Conservation (phyloP, 768 basidiomycete species). For the Leccinum boreale region DNA sequence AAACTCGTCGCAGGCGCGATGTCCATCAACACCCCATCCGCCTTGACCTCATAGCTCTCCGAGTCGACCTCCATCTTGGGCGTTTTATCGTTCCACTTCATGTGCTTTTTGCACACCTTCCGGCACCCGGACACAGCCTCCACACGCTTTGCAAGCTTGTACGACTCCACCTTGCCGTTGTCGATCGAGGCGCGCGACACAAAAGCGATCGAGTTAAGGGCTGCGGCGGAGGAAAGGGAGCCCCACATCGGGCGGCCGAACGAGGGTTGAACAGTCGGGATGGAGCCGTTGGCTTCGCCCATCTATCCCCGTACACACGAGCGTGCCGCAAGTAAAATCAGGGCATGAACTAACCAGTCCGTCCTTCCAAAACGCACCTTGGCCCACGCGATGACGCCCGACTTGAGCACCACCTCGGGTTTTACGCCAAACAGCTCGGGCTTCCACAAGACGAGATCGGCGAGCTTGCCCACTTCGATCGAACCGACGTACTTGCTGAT, state of each 20-base stretch:
- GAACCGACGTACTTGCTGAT: constrained; percentile 87
- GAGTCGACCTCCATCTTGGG: constrained; percentile 90
- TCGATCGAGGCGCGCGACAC: constrained; percentile 73
- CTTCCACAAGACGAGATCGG: constrained; percentile 95
- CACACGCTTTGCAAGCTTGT: constrained; percentile 66
- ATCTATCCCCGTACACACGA: constrained; percentile 41
- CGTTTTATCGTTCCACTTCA: constrained; percentile 87
- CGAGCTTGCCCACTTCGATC: constrained; percentile 75
- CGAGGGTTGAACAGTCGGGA: constrained; percentile 92
- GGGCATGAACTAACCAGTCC: neutral
- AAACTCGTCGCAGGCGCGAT: constrained; percentile 68
- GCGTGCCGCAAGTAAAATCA: neutral
- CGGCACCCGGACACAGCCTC: constrained; percentile 79
- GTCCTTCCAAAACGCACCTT: constrained; percentile 49
- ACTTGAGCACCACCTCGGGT: constrained; percentile 93
- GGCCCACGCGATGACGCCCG: constrained; percentile 88
- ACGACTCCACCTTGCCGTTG: constrained; percentile 56
- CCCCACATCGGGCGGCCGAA: constrained; percentile 95
- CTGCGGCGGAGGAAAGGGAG: constrained; percentile 68
- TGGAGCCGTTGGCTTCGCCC: constrained; percentile 96
- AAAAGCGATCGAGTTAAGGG: constrained; percentile 81
- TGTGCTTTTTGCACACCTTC: constrained; percentile 74
- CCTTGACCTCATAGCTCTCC: constrained; percentile 82
- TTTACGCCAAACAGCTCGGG: constrained; percentile 90
- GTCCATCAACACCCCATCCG: constrained; percentile 75